A percentile compares a stretch with the other conserved stretches of the same genome.
These are phyloP conservation scores for Amesomyces nigricolor DNA, from an alignment of 2,329 filamentous ascomycete species.

Conservation along the genomic window DNA sequence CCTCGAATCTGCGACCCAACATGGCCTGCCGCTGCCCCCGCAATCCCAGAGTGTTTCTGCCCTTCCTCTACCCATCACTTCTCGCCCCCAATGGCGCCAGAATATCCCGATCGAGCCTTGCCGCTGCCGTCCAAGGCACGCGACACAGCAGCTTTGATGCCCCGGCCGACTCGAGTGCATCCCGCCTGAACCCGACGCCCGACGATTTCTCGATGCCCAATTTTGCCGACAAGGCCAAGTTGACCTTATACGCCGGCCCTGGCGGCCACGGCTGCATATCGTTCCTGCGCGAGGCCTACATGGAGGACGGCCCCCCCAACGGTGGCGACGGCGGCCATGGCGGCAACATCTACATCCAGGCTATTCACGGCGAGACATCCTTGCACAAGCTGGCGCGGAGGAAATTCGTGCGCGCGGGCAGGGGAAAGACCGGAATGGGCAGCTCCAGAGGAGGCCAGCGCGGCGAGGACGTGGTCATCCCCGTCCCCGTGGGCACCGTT, in stretches of 20 bases:
- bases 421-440: conserved; percentile 74
- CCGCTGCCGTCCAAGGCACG: conserved; percentile 13
- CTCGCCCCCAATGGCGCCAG: conserved; percentile 31
- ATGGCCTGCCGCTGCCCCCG: conserved; percentile 41
- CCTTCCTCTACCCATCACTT: conserved; percentile 48
- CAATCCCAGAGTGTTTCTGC: conserved; percentile 35
- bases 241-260: conserved; percentile 70
- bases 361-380: conserved; percentile 83
- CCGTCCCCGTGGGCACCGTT: conserved; percentile 88
- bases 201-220: conserved; percentile 77
- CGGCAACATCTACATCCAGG: conserved; percentile 91
- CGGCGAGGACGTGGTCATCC: conserved; percentile 81
- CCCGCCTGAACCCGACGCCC: conserved; percentile 72
- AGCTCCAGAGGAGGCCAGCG: conserved; percentile 67
- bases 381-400: conserved; percentile 83
- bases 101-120: conserved; percentile 23
- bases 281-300: conserved; percentile 85
- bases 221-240: conserved; percentile 79
- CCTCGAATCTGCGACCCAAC: conserved; percentile 3
- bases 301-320: conserved; percentile 84
- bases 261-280: conserved; percentile 93
- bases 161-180: conserved; percentile 28
- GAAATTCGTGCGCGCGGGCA: conserved; percentile 66
- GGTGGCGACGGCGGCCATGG: conserved; percentile 91
- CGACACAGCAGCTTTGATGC: conserved; percentile 26